These are phyloP conservation scores for Tetrahymena malaccensis DNA, from an alignment of 73 alveolate species.

Conservation along the genomic window DNA sequence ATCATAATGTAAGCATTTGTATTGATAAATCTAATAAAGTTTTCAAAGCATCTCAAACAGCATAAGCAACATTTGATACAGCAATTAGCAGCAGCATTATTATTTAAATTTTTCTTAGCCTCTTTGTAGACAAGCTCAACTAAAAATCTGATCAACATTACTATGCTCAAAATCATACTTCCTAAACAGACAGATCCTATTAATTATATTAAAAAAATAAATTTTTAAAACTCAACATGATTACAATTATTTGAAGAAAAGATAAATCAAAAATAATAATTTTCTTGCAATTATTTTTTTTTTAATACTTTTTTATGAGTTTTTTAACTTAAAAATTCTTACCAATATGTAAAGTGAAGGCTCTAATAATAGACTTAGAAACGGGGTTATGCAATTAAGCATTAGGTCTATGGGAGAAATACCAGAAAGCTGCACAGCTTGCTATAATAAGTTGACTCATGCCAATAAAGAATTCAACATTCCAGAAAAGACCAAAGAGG, in stretches of 20 bases:
- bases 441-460: constrained; percentile 76
- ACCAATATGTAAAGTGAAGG: constrained; percentile 70
- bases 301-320: no score
- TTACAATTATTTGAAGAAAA: no score
- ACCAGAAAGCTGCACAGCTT: constrained; percentile 86
- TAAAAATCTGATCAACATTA: constrained; percentile 64
- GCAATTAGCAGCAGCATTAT: constrained; percentile 64
- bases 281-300: no score
- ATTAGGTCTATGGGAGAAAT: constrained; percentile 79
- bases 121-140: constrained; percentile 14
- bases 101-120: constrained; percentile 44
- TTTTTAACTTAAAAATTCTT: not conserved
- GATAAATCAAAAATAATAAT: no score
- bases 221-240: no score
- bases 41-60: constrained; percentile 73
- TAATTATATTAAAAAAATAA: constrained; percentile 56
- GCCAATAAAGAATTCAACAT: constrained; percentile 53
- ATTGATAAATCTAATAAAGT: constrained; percentile 76
- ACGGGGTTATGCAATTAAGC: constrained; percentile 61
- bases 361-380: constrained; percentile 66
- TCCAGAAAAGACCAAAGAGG: constrained; percentile 27
- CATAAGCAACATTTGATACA: constrained; percentile 76
- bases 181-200: constrained; percentile 72
- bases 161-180: constrained; percentile 69
- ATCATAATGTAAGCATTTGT: constrained; percentile 92